A percentile compares a stretch with the other conserved stretches of the same genome.
phyloP scores from a whole-genome alignment of 208 protist species.

The Novymonas esmeraldas region DNA sequence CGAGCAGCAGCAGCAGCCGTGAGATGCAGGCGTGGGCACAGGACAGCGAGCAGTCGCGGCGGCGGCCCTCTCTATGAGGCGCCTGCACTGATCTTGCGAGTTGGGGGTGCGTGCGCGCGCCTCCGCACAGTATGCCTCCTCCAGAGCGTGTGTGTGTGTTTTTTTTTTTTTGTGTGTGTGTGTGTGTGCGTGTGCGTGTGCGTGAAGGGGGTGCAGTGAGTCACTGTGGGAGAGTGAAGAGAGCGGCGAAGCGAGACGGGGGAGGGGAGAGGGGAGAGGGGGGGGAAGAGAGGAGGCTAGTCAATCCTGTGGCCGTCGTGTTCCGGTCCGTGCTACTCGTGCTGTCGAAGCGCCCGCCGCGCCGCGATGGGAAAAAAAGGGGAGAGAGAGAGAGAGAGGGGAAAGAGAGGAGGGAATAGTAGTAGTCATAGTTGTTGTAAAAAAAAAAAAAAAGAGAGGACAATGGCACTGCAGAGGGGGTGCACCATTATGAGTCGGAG shows the following conservation, averaged over 20 bases:
- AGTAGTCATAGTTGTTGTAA: too few species aligned
- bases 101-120: background rate
- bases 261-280: too few species aligned
- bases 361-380: background rate
- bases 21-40: background rate
- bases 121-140: too few species aligned
- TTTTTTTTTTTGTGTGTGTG: background rate
- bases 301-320: too few species aligned
- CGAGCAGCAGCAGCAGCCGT: background rate
- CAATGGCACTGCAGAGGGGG: too few species aligned
- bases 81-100: background rate
- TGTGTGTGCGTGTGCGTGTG: too few species aligned
- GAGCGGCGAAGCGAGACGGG: too few species aligned
- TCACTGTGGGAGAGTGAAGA: too few species aligned
- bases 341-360: background rate
- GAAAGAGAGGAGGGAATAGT: conserved; percentile 18
- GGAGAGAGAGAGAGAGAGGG: conserved; percentile 9
- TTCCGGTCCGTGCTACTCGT: background rate
- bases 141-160: background rate
- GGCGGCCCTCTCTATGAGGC: background rate
- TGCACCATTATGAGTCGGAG: too few species aligned
- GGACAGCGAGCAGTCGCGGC: background rate
- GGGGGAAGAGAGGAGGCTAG: too few species aligned
- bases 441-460: too few species aligned
- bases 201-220: too few species aligned